Conservation (phyloP, 1,139 yeast species). For the Suhomyces maxii region DNA sequence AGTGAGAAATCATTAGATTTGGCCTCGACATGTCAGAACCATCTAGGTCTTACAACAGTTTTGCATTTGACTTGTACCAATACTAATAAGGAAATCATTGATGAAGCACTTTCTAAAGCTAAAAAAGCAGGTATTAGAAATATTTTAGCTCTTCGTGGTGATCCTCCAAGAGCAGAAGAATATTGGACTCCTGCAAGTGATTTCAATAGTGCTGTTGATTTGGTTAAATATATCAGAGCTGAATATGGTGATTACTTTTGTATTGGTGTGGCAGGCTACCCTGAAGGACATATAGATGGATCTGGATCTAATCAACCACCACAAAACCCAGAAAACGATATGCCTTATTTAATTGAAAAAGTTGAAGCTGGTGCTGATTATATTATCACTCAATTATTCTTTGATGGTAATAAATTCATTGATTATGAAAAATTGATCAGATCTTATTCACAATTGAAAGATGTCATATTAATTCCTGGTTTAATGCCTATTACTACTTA, state of each 20-base stretch:
- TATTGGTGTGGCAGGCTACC: slow-evolving; percentile 92
- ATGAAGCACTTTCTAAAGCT: slow-evolving; percentile 75
- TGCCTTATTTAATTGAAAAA: slow-evolving; percentile 64
- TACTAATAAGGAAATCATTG: slow-evolving; percentile 74
- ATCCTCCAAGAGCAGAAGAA: slow-evolving; percentile 86
- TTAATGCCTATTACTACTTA: slow-evolving; percentile 95
- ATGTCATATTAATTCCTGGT: slow-evolving; percentile 79
- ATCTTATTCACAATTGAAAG: slow-evolving; percentile 34
- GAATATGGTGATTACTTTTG: slow-evolving; percentile 76
- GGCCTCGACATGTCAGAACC: slow-evolving; percentile 74
- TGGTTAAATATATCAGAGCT: slow-evolving; percentile 71
- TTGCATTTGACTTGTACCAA: slow-evolving; percentile 96
- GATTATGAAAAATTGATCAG: slow-evolving; percentile 37
- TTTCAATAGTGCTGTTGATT: slow-evolving; percentile 76
- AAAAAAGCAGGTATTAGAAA: slow-evolving; percentile 75
- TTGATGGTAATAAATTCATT: slow-evolving; percentile 43
- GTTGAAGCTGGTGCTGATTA: slow-evolving; percentile 51
- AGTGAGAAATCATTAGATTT: slow-evolving; percentile 81
- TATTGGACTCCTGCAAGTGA: slow-evolving; percentile 59
- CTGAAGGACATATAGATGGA: slow-evolving; percentile 94
- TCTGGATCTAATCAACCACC: slow-evolving; percentile 48
- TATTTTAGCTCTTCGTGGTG: slow-evolving; percentile 91
- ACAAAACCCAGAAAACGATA: slow-evolving; percentile 64
- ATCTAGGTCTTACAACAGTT: slow-evolving; percentile 81
- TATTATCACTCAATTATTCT: slow-evolving; percentile 47